Evolutionary conservation across 805 yeast genomes (phyloP), one percentile per base, ranked within the genome.

Genomic region (Candida maris): DNA sequence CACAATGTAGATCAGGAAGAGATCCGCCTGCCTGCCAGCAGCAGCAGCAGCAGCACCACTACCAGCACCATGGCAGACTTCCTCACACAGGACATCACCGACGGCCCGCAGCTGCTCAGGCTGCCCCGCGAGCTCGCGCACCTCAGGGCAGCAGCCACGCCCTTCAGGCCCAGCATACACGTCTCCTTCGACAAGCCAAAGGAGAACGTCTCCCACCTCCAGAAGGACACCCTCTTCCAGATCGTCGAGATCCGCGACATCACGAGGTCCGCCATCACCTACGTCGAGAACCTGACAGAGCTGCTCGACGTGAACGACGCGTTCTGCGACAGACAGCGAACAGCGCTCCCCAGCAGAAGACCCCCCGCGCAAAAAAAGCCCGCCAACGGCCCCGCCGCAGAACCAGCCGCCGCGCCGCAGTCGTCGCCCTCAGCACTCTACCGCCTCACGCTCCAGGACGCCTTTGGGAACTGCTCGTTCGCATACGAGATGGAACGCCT

Each of bases 371-470:
- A 75, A 45, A 49, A 71, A 28, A 13, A 10, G 12, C 33, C 22
- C 30, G 31, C 22, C 28, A 32, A 13, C 8, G 8, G 12, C 8
- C 24, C 24, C 12, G 9, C 24, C 24, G n/a, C n/a, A n/a, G 24
- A 22, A 12, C 12, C 24, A 9, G 21, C 8, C 6, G 8, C 8
- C 8, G 15, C 8, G 9, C 29, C 16, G 15, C 15, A 7, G 7
- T 19, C 21, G 9, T 6, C 6, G 9, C 7, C 19, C 21, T 8
- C 15, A 16, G 29, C 35, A 12, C 59, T 69, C 1, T 80, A 63
- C 52, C 81, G 79, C 45, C 56, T 84, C 15, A 71, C 79, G 0
- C 53, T 84, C 20, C 79, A 75, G 50, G 87, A 79, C 45, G 52
- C 62, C 9, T 41, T 44, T 13, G 79, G 79, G 3, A 70, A 71